phyloP scores from a whole-genome alignment of 2,329 filamentous ascomycete genomes.

The Boeremia exigua region DNA sequence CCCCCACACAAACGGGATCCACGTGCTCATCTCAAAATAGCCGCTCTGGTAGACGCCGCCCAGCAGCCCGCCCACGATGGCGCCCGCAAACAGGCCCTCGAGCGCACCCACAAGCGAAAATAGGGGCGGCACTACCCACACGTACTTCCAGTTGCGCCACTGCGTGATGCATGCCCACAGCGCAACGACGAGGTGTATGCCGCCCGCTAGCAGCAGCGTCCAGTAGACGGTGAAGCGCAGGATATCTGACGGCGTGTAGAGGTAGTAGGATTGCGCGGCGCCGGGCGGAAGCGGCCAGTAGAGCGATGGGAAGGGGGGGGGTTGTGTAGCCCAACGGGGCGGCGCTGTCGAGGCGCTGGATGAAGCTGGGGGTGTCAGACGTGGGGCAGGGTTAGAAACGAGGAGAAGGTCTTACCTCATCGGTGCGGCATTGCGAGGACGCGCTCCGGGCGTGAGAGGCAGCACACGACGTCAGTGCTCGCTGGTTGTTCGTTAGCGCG shows the following conservation, averaged over 20 bases:
- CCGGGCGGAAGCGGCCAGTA: slow-evolving; percentile 72
- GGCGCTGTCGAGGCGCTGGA: slow-evolving; percentile 54
- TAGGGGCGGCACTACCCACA: slow-evolving; percentile 75
- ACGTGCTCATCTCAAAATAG: slow-evolving; percentile 90
- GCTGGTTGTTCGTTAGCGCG: not conserved
- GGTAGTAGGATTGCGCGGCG: slow-evolving; percentile 64
- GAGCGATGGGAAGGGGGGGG: slow-evolving; percentile 78
- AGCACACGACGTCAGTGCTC: not conserved
- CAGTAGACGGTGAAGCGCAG: slow-evolving; percentile 88
- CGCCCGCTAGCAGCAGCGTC: slow-evolving; percentile 80
- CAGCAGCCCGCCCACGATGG: slow-evolving; percentile 82
- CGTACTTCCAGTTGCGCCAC: slow-evolving; percentile 59
- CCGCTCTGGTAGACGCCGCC: slow-evolving; percentile 82
- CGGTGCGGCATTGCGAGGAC: slow-evolving; percentile 30
- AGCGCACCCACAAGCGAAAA: slow-evolving; percentile 75
- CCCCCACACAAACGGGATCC: slow-evolving; percentile 90
- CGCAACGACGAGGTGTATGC: slow-evolving; percentile 76
- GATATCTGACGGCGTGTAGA: slow-evolving; percentile 78
- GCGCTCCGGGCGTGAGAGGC: not conserved
- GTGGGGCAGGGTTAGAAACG: not conserved
- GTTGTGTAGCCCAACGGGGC: slow-evolving; percentile 66
- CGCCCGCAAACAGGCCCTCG: slow-evolving; percentile 81
- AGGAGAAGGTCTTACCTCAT: slow-evolving; percentile 37
- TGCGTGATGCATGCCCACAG: slow-evolving; percentile 76
- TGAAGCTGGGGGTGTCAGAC: slow-evolving; percentile 46